Base-by-base conservation (phyloP, 495 filamentous ascomycete genomes). In the Venustampulla echinocandica region DNA sequence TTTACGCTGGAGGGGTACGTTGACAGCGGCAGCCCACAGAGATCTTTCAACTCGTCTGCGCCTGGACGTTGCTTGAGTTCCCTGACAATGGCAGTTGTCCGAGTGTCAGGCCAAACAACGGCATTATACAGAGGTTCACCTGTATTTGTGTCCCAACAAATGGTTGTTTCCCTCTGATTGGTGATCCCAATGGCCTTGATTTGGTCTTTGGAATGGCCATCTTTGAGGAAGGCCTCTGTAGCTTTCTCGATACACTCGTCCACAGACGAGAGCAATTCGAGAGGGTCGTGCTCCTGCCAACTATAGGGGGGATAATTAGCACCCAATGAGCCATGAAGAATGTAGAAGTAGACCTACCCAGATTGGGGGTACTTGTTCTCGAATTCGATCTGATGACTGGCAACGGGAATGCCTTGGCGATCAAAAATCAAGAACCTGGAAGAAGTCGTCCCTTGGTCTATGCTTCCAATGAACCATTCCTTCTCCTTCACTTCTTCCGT, bases 1-100 rank as follows among this genome's bases (percentile, higher is more conserved):
- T 95, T 95, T 42, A 92, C 80, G 37, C 85, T 85, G 14, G 90
- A 94, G 24, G 89, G 90, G 62, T 97, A 97, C 46, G 90, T 95
- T 10, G 89, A 95, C 35, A 97, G 71, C 5, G 90, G 89, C 15
- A 95, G 74, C 38, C 90, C 90, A 58, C 89, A 95, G 24, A 93
- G 71, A 25, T 81, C 72, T 42, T 70, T 73, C 22, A 95, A 69
- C 11, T 77, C 71, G 30, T 90, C 81, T 24, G 88, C 81, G 33
- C 74, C 79, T 10, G 70, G 62, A 38, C 71, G 69, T 1, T 58
- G 65, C 72, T 85, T 94, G 50, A 90, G 67, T 53, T 90, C 83
- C n/a, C 86, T 81, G 10, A 92, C 89, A 40, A 96, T 64, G 15
- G 71, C 66, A 37, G 77, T 77, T 42, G 88, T 95, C 45, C 90